Base-by-base conservation (phyloP, 2,329 filamentous ascomycete genomes). In the Scytalidium lignicola region DNA sequence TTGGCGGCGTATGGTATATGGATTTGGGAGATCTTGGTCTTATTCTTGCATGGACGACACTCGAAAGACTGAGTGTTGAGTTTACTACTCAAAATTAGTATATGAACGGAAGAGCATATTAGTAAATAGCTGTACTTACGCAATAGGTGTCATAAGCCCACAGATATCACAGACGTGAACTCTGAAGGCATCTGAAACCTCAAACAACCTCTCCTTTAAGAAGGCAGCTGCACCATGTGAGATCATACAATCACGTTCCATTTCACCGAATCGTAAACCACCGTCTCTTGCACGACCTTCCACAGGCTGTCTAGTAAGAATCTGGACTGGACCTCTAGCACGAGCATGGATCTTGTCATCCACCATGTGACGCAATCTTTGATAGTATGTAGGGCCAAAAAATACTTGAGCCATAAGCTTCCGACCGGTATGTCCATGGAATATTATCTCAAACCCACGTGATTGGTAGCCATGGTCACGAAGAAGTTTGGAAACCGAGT, bases 241-340 rank as follows among this genome's bases (percentile, higher is more conserved):
- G 75, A 99, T 99, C 93, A 99, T 99, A 69, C 93, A 99, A 82
- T 99, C 95, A 74, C 95, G 92, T 73, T 99, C 95, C 93, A 99
- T 99, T 78, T 99, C 93, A 84, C 93, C 93, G 82, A 99, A 99
- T 67, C 95, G 92, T 41, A 99, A 80, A 76, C 93, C 93, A 79
- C 93, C 93, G 67, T 99, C 95, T 71, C 95, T 79, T 3, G 93
- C 93, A 82, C 95, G 88, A 86, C 93, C 93, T 73, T 99, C 93
- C 13, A 99, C 93, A 17, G 93, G 93, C 70, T 99, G 93, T 50
- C 95, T 80, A 2, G 93, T 99, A 73, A 99, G 82, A 64, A 99
- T 99, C 72, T 99, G 93, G 19, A 96, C 88, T 1, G 93, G 93
- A 29, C 95, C 93, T 67, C 93, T 86, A 13, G 95, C 93, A 71